These are phyloP conservation scores for Kwoniella shandongensis DNA, from an alignment of 768 basidiomycete genomes.

Conservation along the genomic window DNA sequence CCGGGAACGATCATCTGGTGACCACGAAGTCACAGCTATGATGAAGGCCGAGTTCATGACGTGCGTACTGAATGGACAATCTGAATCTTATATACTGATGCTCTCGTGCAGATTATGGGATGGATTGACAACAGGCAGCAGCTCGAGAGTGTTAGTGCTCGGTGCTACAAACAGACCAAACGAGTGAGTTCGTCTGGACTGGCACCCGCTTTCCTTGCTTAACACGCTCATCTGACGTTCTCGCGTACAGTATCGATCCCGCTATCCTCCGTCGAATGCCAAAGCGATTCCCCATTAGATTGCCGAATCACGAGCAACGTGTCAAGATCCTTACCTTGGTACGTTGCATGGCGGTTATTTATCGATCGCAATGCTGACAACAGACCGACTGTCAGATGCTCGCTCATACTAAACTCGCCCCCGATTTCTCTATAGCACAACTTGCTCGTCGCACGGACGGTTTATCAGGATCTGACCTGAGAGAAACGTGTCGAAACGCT, in stretches of 20 bases:
- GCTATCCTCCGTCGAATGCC: conserved; percentile 70
- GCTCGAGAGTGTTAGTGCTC: conserved; percentile 76
- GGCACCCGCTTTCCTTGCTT: conserved; percentile 72
- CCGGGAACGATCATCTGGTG: conserved; percentile 77
- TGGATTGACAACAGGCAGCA: conserved; percentile 75
- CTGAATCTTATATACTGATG: conserved; percentile 5
- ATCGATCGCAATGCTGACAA: too few relatives aligned
- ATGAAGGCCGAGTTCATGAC: conserved; percentile 76
- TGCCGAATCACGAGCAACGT: conserved; percentile 77
- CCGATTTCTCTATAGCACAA: conserved; percentile 62
- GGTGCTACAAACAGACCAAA: conserved; percentile 94
- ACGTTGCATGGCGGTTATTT: conserved; percentile 32
- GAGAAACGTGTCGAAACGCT: conserved; percentile 87
- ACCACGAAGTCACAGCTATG: conserved; percentile 98
- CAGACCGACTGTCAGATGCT: conserved; percentile 68
- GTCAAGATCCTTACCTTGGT: conserved; percentile 80
- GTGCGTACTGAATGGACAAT: conserved; percentile 22
- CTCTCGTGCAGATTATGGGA: conserved; percentile 75
- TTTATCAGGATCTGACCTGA: conserved; percentile 83
- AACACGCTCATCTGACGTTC: conserved; percentile 55
- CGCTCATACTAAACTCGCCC: conserved; percentile 67
- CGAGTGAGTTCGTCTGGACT: conserved; percentile 57
- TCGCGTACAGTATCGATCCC: conserved; percentile 53
- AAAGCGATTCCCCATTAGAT: conserved; percentile 81
- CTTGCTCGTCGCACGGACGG: conserved; percentile 73